A percentile compares a stretch with the other conserved stretches of the same genome.
Evolutionary conservation across 495 filamentous ascomycete genomes (phyloP).

Genomic region (Rhypophila decipiens): DNA sequence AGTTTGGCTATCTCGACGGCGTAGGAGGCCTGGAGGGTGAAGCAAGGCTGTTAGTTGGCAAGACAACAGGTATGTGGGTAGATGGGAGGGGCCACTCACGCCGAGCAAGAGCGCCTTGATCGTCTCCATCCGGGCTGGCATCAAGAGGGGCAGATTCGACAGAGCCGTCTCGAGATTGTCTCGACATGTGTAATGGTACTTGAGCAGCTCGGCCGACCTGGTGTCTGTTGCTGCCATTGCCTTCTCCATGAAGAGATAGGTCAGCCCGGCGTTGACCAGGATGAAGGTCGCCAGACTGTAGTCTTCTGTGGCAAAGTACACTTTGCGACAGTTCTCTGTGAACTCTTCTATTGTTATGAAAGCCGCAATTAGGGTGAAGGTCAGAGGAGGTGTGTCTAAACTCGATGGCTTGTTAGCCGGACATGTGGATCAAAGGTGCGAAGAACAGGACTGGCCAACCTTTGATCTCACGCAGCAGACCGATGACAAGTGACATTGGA

Average conservation of each 20-base stretch:
- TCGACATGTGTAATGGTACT: slow-evolving; percentile 43
- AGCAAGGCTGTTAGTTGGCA: not conserved
- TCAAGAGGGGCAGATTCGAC: slow-evolving; percentile 49
- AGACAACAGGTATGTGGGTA: not conserved
- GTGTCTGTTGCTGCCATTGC: slow-evolving; percentile 27
- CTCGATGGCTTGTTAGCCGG: slow-evolving; percentile 1
- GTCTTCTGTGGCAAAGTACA: slow-evolving; percentile 56
- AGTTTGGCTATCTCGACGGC: slow-evolving; percentile 59
- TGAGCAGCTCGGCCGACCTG: slow-evolving; percentile 18
- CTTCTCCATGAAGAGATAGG: slow-evolving; percentile 50
- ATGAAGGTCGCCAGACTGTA: slow-evolving; percentile 50
- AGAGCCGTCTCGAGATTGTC: slow-evolving; percentile 55
- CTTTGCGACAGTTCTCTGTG: slow-evolving; percentile 49
- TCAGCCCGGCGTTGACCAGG: slow-evolving; percentile 50
- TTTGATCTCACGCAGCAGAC: slow-evolving; percentile 43
- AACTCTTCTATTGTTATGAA: slow-evolving; percentile 48
- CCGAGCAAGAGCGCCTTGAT: slow-evolving; percentile 54
- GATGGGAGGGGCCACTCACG: slow-evolving; percentile 23
- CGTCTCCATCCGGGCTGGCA: slow-evolving; percentile 52
- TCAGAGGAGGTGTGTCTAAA: slow-evolving; percentile 28
- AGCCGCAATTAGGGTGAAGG: slow-evolving; percentile 33
- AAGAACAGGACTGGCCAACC: slow-evolving; percentile 11
- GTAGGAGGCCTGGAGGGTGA: slow-evolving; percentile 32
- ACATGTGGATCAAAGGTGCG: not conserved
- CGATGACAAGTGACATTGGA: slow-evolving; percentile 44